Evolutionary conservation across 2,329 filamentous ascomycete genomes (phyloP).

Genomic region (Epichloe hybrida): DNA sequence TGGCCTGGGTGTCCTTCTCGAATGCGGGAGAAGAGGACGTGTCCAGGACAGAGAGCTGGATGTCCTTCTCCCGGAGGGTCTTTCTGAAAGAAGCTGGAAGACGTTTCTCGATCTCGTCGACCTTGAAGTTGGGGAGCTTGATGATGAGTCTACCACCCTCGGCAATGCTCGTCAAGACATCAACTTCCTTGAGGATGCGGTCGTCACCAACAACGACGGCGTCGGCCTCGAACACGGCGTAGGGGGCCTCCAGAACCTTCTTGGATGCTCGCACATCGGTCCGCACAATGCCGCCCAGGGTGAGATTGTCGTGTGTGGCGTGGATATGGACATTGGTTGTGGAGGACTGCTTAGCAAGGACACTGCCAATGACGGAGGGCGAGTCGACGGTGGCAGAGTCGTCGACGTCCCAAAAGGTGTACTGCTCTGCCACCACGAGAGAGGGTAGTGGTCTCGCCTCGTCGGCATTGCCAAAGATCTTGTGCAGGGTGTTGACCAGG

Average conservation of each 20-base stretch:
- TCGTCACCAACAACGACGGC: conserved; percentile 66
- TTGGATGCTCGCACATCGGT: conserved; percentile 75
- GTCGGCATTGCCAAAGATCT: conserved; percentile 41
- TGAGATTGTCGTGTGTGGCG: conserved; percentile 52
- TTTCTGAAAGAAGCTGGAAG: conserved; percentile 59
- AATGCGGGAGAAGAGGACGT: conserved; percentile 52
- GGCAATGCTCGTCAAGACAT: conserved; percentile 59
- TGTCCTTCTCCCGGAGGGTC: conserved; percentile 52
- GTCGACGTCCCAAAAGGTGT: conserved; percentile 88
- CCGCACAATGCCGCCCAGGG: conserved; percentile 64
- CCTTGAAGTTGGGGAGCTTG: conserved; percentile 65
- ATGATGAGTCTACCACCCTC: conserved; percentile 59
- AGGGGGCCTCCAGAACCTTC: conserved; percentile 72
- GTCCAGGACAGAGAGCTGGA: conserved; percentile 66
- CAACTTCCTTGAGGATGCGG: conserved; percentile 65
- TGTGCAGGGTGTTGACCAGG: conserved; percentile 36
- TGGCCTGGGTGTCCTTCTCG: conserved; percentile 52
- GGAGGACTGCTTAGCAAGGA: conserved; percentile 60
- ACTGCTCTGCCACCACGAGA: conserved; percentile 58
- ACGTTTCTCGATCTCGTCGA: conserved; percentile 82
- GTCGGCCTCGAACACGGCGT: conserved; percentile 66
- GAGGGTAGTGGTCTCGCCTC: conserved; percentile 25
- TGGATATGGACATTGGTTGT: conserved; percentile 47
- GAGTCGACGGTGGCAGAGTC: conserved; percentile 53
- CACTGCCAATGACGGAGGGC: conserved; percentile 42